Conservation (phyloP, 176 grass and related monocot species). For the Olyra latifolia region DNA sequence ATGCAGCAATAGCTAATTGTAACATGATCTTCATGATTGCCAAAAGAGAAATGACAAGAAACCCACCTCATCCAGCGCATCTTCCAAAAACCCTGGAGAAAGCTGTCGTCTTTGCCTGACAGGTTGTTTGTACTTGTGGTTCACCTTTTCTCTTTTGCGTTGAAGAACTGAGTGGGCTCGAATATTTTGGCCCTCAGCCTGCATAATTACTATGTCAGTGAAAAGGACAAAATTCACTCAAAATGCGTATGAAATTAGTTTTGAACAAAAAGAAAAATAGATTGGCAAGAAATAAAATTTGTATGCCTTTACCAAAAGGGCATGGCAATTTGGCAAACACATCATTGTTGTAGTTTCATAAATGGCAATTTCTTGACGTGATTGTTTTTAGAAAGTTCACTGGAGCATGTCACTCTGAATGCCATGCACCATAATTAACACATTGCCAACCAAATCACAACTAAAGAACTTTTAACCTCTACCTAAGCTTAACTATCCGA, state of each 20-base stretch:
- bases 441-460: slow-evolving; percentile 6
- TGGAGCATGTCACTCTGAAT: not conserved
- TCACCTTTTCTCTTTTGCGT: slow-evolving; percentile 76
- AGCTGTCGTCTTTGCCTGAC: slow-evolving; percentile 59
- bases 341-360: slow-evolving; percentile 13
- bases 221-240: slow-evolving; percentile 3
- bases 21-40: slow-evolving; percentile 11
- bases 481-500: not conserved
- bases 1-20: slow-evolving; percentile 19
- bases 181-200: slow-evolving; percentile 72
- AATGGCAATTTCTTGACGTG: slow-evolving; percentile 21
- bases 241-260: slow-evolving; percentile 20
- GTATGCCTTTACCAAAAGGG: not conserved
- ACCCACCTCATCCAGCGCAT: slow-evolving; percentile 80
- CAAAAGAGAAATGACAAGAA: slow-evolving; percentile 27
- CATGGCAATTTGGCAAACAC: slow-evolving; percentile 1
- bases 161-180: slow-evolving; percentile 74
- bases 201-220: slow-evolving; percentile 39
- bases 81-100: slow-evolving; percentile 86
- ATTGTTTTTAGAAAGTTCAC: not conserved
- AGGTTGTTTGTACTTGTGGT: slow-evolving; percentile 71
- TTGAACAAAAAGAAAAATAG: not conserved
- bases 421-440: not conserved
- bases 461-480: not conserved
- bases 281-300: not conserved